These are phyloP conservation scores for Rhodotorula graminis DNA, from an alignment of 768 basidiomycete species.

Conservation along the genomic window DNA sequence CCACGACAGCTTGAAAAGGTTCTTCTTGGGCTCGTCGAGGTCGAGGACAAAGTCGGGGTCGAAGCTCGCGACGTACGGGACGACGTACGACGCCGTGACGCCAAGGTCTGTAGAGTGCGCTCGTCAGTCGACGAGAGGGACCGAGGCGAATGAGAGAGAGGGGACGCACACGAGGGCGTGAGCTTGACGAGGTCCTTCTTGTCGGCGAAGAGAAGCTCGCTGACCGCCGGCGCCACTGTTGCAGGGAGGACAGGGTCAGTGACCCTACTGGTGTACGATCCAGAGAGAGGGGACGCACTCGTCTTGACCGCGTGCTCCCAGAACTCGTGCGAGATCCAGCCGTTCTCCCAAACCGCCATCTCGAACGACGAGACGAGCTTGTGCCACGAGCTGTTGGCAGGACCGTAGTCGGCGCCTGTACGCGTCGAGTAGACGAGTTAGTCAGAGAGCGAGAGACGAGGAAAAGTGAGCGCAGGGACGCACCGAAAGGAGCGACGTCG, in stretches of 20 bases:
- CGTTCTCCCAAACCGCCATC: neutral
- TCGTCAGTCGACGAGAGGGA: too few relatives aligned
- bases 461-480: too few relatives aligned
- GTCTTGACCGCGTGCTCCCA: neutral
- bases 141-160: neutral
- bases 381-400: neutral
- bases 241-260: too few relatives aligned
- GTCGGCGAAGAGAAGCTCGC: neutral
- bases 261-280: too few relatives aligned
- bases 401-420: constrained; percentile 18
- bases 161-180: constrained; percentile 5
- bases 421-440: too few relatives aligned
- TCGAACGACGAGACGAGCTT: neutral
- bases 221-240: neutral
- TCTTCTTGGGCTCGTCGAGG: neutral
- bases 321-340: neutral
- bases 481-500: neutral
- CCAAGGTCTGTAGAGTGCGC: too few relatives aligned
- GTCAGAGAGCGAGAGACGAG: too few relatives aligned
- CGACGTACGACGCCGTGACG: neutral
- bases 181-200: constrained; percentile 1
- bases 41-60: constrained; percentile 15
- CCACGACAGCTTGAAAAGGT: neutral
- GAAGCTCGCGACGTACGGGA: constrained; percentile 16
- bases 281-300: neutral